A percentile compares a stretch with the other conserved stretches of the same genome.
phyloP scores from a whole-genome alignment of 768 basidiomycete species.

The Pseudohyphozyma bogoriensis region DNA sequence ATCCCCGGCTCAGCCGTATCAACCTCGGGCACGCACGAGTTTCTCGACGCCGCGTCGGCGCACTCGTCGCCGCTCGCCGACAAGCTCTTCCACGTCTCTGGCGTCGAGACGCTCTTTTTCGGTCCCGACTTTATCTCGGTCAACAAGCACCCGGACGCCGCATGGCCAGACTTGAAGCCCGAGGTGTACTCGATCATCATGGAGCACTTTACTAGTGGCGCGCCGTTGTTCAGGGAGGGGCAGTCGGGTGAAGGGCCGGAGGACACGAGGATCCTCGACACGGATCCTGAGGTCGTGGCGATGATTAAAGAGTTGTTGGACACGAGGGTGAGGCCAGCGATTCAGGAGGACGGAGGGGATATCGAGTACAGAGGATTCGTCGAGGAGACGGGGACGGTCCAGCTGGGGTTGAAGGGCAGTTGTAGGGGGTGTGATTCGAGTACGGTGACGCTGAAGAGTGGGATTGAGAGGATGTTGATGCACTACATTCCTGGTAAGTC shows the following conservation, averaged over 20 bases:
- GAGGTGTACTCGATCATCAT: slow-evolving; percentile 92
- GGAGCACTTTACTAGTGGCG: slow-evolving; percentile 93
- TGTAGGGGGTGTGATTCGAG: slow-evolving; percentile 92
- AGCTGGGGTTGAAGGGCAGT: slow-evolving; percentile 88
- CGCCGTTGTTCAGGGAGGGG: slow-evolving; percentile 71
- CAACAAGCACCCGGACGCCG: slow-evolving; percentile 72
- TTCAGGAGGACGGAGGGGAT: slow-evolving; percentile 98
- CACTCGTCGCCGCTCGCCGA: slow-evolving; percentile 89
- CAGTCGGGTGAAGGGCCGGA: slow-evolving; percentile 45
- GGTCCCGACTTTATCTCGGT: slow-evolving; percentile 98
- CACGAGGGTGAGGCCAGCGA: slow-evolving; percentile 86
- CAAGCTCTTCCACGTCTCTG: slow-evolving; percentile 86
- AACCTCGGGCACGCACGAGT: slow-evolving; percentile 75
- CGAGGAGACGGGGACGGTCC: slow-evolving; percentile 66
- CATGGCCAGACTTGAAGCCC: slow-evolving; percentile 87
- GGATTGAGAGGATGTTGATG: slow-evolving; percentile 98
- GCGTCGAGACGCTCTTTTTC: slow-evolving; percentile 79
- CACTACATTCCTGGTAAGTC: slow-evolving; percentile 73
- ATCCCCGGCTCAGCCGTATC: slow-evolving; percentile 87
- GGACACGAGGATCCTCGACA: slow-evolving; percentile 85
- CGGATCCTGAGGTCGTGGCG: slow-evolving; percentile 89
- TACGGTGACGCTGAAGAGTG: slow-evolving; percentile 87
- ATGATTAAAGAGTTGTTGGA: slow-evolving; percentile 98
- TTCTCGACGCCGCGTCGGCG: slow-evolving; percentile 77
- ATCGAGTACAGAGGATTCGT: slow-evolving; percentile 89